These are phyloP conservation scores for Colletotrichum liriopes DNA, from an alignment of 2,329 filamentous ascomycete species.

Conservation along the genomic window DNA sequence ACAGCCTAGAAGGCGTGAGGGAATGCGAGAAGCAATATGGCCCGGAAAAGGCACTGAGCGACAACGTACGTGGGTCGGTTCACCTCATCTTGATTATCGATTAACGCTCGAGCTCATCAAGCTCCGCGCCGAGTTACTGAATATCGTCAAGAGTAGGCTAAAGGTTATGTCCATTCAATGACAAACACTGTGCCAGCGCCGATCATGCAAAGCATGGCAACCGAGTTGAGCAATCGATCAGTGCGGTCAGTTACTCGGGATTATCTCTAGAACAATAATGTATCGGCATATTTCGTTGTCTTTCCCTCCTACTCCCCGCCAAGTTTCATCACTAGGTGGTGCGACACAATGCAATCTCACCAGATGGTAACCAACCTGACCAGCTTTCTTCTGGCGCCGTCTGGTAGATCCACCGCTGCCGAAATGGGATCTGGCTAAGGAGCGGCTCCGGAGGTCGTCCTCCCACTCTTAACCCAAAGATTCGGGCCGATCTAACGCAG, in stretches of 20 bases:
- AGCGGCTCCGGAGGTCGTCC: not conserved
- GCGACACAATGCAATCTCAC: not conserved
- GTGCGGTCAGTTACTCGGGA: slow-evolving; percentile 64
- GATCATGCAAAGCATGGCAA: not conserved
- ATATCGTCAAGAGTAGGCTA: slow-evolving; percentile 59
- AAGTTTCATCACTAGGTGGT: not conserved
- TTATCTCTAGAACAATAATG: slow-evolving; percentile 50
- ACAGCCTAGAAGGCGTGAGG: slow-evolving; percentile 56
- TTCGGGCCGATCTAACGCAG: not conserved
- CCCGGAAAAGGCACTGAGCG: not conserved
- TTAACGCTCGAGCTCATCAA: slow-evolving; percentile 62
- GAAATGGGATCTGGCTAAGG: not conserved
- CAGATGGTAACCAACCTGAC: no score
- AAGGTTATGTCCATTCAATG: no score
- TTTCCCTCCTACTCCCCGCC: not conserved
- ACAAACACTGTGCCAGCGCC: no score
- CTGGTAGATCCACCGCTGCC: not conserved
- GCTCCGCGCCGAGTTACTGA: slow-evolving; percentile 69
- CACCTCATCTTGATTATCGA: slow-evolving; percentile 66
- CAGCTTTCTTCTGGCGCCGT: not conserved
- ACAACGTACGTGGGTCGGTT: slow-evolving; percentile 59
- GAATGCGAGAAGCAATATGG: not conserved
- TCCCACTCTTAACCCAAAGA: not conserved
- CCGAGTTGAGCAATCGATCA: not conserved
- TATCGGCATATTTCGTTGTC: no score